Base-by-base conservation (phyloP, 1,284 basidiomycete species). In the Sporisorium graminicola region DNA sequence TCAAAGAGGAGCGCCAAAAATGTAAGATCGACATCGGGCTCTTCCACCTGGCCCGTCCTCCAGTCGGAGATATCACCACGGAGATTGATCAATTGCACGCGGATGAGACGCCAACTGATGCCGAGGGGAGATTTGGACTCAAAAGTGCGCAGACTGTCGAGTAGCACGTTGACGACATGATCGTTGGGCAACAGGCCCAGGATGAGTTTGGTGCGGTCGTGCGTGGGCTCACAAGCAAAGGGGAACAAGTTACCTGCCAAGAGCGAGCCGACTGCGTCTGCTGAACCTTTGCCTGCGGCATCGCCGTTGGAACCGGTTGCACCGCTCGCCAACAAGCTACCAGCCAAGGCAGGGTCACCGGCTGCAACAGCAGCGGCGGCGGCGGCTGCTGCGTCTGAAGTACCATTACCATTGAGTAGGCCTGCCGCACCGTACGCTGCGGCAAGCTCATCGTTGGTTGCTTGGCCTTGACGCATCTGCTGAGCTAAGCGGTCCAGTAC, bases 61-160 rank as follows among this genome's bases (percentile, higher is more conserved):
- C 80, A 82, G 35, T 73, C 77, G 7, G 80, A 75, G 22, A 82
- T 69, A 51, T 80, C 78, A 16, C 76, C 65, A n/a, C 80, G 76
- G 10, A 80, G 76, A n/a, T 68, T 77, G 61, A 78, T 72, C 4
- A 82, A 67, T 44, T 82, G 80, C 42, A 71, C 73, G 16, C 72
- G 72, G 37, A 82, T 74, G n/a, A 82, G 70, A 9, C 77, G 74
- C 80, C 80, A 82, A 35, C 74, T 79, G 57, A 82, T 77, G 26
- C 78, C 80, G 37, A 78, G 75, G 1, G 70, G 70, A 2, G 77
- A 70, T 22, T 73, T 72, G 59, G 64, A 58, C 40, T 82, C 80
- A 44, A 80, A 77, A 1, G 74, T 72, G 20, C 79, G 76, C n/a
- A 82, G 49, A 29, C 74, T 77, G 57, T 77, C 75, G 55, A 82